phyloP scores from a whole-genome alignment of 352 stramenopile species.

The Phytophthora pluvialis region DNA sequence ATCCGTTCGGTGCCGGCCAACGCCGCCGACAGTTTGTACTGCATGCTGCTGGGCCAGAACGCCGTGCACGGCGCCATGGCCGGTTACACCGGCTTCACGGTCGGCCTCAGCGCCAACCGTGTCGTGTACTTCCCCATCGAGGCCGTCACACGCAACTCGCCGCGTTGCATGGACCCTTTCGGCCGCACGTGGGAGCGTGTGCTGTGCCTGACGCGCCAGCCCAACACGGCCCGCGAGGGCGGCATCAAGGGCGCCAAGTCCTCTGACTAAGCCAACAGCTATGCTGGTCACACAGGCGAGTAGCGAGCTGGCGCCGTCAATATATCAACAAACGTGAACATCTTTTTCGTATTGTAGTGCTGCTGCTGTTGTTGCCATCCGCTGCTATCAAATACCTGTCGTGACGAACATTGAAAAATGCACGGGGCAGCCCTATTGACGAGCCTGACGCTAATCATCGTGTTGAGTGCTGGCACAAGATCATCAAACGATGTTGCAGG shows the following conservation, averaged over 20 bases:
- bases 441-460: conserved; percentile 3
- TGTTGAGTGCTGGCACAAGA: conserved; percentile 16
- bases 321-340: conserved; percentile 29
- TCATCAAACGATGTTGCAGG: background rate
- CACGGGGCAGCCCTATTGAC: background rate
- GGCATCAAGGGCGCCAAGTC: conserved; percentile 62
- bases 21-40: conserved; percentile 95
- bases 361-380: background rate
- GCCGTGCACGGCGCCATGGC: conserved; percentile 98
- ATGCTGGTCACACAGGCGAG: conserved; percentile 16
- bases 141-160: conserved; percentile 86
- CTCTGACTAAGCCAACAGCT: conserved; percentile 55
- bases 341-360: conserved; percentile 5
- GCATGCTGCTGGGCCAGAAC: conserved; percentile 98
- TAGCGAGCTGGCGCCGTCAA: conserved; percentile 20
- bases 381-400: too few species aligned
- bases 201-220: conserved; percentile 94
- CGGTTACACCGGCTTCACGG: conserved; percentile 97
- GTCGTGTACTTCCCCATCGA: conserved; percentile 93
- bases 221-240: conserved; percentile 84
- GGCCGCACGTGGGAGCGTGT: conserved; percentile 95
- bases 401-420: too few species aligned
- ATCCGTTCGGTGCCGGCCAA: conserved; percentile 95
- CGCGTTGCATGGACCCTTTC: conserved; percentile 88
- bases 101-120: conserved; percentile 97